A percentile compares a stretch with the other conserved stretches of the same genome.
phyloP scores from a whole-genome alignment of 2,329 filamentous ascomycete species.

The Fusarium musae region DNA sequence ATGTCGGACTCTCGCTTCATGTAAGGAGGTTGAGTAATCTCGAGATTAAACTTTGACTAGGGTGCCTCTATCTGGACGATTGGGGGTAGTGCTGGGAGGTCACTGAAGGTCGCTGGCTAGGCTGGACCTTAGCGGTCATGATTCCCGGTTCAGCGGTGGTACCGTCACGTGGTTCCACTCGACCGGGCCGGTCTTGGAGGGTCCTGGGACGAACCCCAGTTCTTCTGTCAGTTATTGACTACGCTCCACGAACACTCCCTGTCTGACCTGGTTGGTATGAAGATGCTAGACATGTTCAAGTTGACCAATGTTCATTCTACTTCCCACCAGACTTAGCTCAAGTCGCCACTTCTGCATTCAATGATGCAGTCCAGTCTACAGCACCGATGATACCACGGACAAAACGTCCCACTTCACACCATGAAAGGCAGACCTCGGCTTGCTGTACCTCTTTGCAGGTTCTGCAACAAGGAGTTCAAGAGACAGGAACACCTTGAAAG shows the following conservation, averaged over 20 bases:
- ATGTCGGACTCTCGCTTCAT: neutral
- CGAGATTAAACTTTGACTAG: neutral
- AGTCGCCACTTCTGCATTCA: neutral
- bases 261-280: neutral
- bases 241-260: neutral
- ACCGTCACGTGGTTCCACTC: neutral
- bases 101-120: neutral
- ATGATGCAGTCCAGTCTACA: neutral
- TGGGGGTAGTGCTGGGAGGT: neutral
- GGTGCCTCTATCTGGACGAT: neutral
- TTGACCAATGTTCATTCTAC: neutral
- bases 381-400: neutral
- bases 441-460: neutral
- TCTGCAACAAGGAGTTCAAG: neutral
- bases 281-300: neutral
- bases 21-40: neutral
- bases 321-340: neutral
- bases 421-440: slow-evolving; percentile 8
- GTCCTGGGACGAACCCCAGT: neutral
- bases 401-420: neutral
- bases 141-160: neutral
- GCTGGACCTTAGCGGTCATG: neutral
- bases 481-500: neutral
- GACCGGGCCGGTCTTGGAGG: neutral
- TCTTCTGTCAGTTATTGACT: neutral